Base-by-base conservation (phyloP, 345 rosid species). In the Eucalyptus camaldulensis region DNA sequence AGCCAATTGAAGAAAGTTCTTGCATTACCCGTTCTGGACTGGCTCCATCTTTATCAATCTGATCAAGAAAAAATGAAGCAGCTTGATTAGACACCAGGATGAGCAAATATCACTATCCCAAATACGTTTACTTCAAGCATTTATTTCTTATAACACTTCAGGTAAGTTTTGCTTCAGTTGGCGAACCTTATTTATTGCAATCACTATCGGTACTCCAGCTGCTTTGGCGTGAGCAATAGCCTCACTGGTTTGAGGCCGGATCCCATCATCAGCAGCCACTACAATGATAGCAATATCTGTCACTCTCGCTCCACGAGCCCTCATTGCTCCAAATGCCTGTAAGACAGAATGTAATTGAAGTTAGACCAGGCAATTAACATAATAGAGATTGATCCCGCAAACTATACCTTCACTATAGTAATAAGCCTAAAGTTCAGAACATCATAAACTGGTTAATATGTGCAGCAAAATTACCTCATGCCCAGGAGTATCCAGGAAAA, bases 311-410 rank as follows among this genome's bases (percentile, higher is more conserved):
- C 99, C 98, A 47, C 98, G 99, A 93, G 99, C 99, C 93, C 99
- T 97, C 98, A 98, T 98, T 90, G 99, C 99, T 90, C 99, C 99
- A 95, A 98, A 98, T 90, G 99, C 99, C 99, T 98, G 93, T 90
- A 93, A 45, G 88, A 91, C 89, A 49, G 65, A 50, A 93, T 92
- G 90, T 90, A 49, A 88, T 47, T 43, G 43, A 87, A 58, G 88
- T 40, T 76, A 76, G 29, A 76, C 7, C 85, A 76, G 47, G 47
- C 29, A 76, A 76, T 76, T 76, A 76, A 76, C 85, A 76, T 76
- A 40, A 40, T 76, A 21, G 47, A 76, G 29, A 76, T 51, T 53
- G 56, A n/a, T 50, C 40, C 54, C 22, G 25, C 21, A 51, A 86
- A 45, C 54, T 85, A 45, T 85, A 72, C 81, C 81, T 45, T 40